Conservation (phyloP, 805 yeast genomes). For the Metschnikowia dekortorum region DNA sequence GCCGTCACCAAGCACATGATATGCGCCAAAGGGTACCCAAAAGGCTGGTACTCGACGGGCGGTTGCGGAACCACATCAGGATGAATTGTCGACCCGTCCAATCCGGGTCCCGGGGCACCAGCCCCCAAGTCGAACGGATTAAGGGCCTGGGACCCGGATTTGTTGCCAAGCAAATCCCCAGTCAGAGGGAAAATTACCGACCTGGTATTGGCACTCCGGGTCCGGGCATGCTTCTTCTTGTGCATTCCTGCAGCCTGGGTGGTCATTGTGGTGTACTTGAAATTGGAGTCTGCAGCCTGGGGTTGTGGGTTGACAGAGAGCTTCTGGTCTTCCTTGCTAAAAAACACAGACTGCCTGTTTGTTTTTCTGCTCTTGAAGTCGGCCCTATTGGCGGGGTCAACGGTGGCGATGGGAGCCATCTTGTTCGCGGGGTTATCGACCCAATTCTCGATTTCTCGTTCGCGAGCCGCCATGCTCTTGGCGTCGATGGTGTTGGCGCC, state of each 20-base stretch:
- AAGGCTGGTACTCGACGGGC: slow-evolving; percentile 84
- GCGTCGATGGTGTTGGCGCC: slow-evolving; percentile 67
- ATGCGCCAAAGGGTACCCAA: slow-evolving; percentile 54
- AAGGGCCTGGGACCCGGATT: slow-evolving; percentile 22
- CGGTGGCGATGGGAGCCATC: slow-evolving; percentile 35
- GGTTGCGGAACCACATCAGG: slow-evolving; percentile 89
- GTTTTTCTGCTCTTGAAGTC: slow-evolving; percentile 35
- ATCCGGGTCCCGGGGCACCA: slow-evolving; percentile 33
- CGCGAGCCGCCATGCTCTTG: slow-evolving; percentile 59
- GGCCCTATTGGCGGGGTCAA: slow-evolving; percentile 51
- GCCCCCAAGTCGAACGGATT: slow-evolving; percentile 33
- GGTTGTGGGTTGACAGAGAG: slow-evolving; percentile 28
- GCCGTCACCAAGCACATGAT: slow-evolving; percentile 64
- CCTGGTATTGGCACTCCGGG: slow-evolving; percentile 13
- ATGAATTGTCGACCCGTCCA: slow-evolving; percentile 58
- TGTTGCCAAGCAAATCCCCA: slow-evolving; percentile 26
- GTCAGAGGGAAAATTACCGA: slow-evolving; percentile 21
- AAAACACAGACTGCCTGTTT: slow-evolving; percentile 40
- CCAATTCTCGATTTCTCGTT: slow-evolving; percentile 78
- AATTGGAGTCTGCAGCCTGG: slow-evolving; percentile 30
- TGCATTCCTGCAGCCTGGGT: slow-evolving; percentile 49
- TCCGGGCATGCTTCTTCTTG: slow-evolving; percentile 15
- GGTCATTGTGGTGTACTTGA: slow-evolving; percentile 58
- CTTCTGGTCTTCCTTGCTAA: slow-evolving; percentile 22
- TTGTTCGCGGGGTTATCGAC: slow-evolving; percentile 47